A percentile compares a stretch with the other conserved stretches of the same genome.
Evolutionary conservation across 108 stramenopile species (phyloP).

Genomic region (Aureococcus anophagefferens): DNA sequence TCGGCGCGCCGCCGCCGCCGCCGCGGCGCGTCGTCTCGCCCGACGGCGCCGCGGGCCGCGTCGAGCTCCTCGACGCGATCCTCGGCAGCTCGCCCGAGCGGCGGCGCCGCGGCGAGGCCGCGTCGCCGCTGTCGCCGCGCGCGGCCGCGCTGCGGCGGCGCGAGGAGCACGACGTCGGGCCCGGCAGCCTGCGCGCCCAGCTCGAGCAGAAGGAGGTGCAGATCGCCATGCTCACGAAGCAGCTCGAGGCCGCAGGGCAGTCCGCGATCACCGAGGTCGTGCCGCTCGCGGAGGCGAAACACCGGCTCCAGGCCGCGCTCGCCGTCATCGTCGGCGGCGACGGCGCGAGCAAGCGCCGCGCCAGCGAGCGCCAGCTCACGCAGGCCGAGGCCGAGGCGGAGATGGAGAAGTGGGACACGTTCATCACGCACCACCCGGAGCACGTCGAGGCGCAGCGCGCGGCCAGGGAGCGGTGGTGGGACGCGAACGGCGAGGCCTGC

Average conservation of each 20-base stretch:
- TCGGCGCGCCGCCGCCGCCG: too few relatives aligned
- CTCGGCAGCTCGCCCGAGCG: too few relatives aligned
- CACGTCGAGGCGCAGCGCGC: conserved; percentile 1
- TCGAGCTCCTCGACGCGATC: too few relatives aligned
- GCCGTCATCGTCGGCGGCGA: too few relatives aligned
- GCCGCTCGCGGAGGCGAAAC: neutral
- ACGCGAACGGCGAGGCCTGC: conserved; percentile 1
- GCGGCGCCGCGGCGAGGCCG: too few relatives aligned
- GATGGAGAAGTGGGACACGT: conserved; percentile 28
- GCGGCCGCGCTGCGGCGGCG: too few relatives aligned
- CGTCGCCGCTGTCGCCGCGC: too few relatives aligned
- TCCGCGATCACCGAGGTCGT: conserved; percentile 5
- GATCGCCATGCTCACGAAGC: conserved; percentile 7
- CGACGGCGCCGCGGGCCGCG: too few relatives aligned
- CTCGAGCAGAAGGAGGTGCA: neutral
- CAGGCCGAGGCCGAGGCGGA: conserved; percentile 5
- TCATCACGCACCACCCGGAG: conserved; percentile 17
- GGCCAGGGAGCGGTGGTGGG: conserved; percentile 6
- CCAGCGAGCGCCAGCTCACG: neutral
- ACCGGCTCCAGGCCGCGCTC: neutral
- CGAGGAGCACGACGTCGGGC: too few relatives aligned
- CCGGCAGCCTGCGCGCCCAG: too few relatives aligned
- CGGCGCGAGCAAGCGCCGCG: neutral
- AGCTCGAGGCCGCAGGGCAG: neutral
- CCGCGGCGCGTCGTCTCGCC: too few relatives aligned